phyloP scores from a whole-genome alignment of 176 grass and related monocot genomes.

The Oryza australiensis region DNA sequence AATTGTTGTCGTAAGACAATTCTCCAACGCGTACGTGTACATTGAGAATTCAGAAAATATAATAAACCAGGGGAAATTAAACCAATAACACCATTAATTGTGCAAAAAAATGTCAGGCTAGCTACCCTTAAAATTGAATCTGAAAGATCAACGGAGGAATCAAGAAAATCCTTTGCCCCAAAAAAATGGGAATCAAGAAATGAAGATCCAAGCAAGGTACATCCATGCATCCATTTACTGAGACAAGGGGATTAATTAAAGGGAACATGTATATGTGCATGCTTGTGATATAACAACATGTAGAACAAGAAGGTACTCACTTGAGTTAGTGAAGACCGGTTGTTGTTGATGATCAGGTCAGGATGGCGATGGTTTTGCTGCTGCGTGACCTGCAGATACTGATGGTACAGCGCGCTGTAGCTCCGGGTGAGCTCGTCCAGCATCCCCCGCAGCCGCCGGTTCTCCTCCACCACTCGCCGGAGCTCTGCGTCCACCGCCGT shows the following conservation, averaged over 20 bases:
- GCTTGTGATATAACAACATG: not conserved
- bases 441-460: conserved; percentile 39
- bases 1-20: not conserved
- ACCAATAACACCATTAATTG: not conserved
- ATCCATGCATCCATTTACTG: too few relatives aligned
- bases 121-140: not conserved
- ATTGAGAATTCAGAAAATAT: not conserved
- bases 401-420: conserved; percentile 45
- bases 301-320: not conserved
- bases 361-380: conserved; percentile 34
- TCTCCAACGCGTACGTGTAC: not conserved
- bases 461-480: conserved; percentile 49
- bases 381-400: conserved; percentile 45
- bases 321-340: conserved; percentile 9
- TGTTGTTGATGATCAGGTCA: conserved; percentile 32
- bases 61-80: not conserved
- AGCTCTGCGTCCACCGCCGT: conserved; percentile 30
- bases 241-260: not conserved
- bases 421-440: conserved; percentile 49
- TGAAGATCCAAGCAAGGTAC: too few relatives aligned
- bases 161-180: not conserved
- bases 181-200: too few relatives aligned
- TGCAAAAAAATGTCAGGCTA: not conserved
- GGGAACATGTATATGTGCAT: not conserved
- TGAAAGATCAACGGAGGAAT: not conserved